Evolutionary conservation across 2,329 filamentous ascomycete genomes (phyloP), one percentile per base, ranked within the genome.

Genomic region (Botrytis elliptica): DNA sequence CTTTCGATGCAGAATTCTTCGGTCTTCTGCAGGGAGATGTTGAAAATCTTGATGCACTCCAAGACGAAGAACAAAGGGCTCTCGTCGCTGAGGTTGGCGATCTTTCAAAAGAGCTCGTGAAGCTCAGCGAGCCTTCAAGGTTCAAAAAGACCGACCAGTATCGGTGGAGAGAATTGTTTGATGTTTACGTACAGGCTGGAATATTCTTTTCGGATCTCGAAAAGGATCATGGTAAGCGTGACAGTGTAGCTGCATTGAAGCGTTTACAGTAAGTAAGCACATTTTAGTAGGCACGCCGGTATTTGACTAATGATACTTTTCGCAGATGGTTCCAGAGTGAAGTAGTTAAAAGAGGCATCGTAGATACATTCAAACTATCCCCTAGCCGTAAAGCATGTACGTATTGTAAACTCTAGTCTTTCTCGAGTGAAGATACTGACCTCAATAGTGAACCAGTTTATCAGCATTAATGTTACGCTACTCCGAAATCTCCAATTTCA

Each of bases 171-270:
- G 87, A 91, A 76, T 90, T 97, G 76, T 95, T 97, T 78, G 90
- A 94, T 74, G 83, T 95, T 0, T 97, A 97, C 79, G 83, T 95
- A 20, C 91, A 96, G 73, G 91, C 91, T 12, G 88, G 91, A 72
- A 86, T 97, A 44, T 97, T 97, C 83, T 96, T 96, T 81, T 93
- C 92, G 1, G 92, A 91, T 0, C 88, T 89, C 44, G 93, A 97
- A 81, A 83, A 84, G 46, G 90, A 93, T 76, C 90, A 91, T 73
- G 92, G 92, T 22, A 86, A 88, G 3, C 87, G 93, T 69, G 87
- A 88, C 69, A 91, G 91, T 76, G 84, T 85, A 7, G 87, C 88
- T 75, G 93, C 93, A 1, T 85, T 90, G 69, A 85, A 88, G 73
- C 89, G 93, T 77, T 85, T 96, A 10, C 65, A 76, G 64, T 72